These are phyloP conservation scores for Pichia sp. DNA, from an alignment of 1,139 yeast species.

Conservation along the genomic window DNA sequence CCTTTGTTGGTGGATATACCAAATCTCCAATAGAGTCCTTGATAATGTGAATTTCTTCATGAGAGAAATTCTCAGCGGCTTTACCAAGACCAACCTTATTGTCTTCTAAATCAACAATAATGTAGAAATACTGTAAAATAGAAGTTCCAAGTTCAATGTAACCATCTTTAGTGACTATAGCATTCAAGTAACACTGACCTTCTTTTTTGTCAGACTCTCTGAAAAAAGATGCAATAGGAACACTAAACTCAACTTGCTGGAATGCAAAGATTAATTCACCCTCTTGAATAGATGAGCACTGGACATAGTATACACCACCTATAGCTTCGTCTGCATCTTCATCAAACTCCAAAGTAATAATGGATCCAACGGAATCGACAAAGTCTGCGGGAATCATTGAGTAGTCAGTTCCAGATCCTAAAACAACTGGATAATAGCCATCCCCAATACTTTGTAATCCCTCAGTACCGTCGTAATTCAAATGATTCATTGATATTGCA, in stretches of 20 bases:
- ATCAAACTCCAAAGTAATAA: constrained; percentile 29
- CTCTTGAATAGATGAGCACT: constrained; percentile 24
- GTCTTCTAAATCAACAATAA: constrained; percentile 40
- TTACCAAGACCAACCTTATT: constrained; percentile 34
- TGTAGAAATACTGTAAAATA: constrained; percentile 37
- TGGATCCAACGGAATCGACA: constrained; percentile 32
- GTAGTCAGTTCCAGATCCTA: constrained; percentile 59
- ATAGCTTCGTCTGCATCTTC: constrained; percentile 21
- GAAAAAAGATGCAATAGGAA: constrained; percentile 45
- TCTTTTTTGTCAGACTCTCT: constrained; percentile 18
- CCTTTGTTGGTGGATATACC: neutral
- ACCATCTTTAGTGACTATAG: constrained; percentile 7
- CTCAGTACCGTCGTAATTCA: constrained; percentile 4
- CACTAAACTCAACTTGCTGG: constrained; percentile 40
- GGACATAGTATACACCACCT: constrained; percentile 23
- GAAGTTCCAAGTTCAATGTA: constrained; percentile 34
- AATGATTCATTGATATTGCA: constrained; percentile 32
- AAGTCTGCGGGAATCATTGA: constrained; percentile 39
- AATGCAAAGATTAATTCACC: constrained; percentile 35
- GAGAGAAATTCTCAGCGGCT: neutral
- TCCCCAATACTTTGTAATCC: constrained; percentile 29
- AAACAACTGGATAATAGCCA: constrained; percentile 33
- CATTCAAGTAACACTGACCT: constrained; percentile 3
- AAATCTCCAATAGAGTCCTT: constrained; percentile 3
- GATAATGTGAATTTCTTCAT: constrained; percentile 6